A percentile compares a stretch with the other conserved stretches of the same genome.
phyloP scores from a whole-genome alignment of 768 basidiomycete genomes.

The Rossbeevera mucosa region DNA sequence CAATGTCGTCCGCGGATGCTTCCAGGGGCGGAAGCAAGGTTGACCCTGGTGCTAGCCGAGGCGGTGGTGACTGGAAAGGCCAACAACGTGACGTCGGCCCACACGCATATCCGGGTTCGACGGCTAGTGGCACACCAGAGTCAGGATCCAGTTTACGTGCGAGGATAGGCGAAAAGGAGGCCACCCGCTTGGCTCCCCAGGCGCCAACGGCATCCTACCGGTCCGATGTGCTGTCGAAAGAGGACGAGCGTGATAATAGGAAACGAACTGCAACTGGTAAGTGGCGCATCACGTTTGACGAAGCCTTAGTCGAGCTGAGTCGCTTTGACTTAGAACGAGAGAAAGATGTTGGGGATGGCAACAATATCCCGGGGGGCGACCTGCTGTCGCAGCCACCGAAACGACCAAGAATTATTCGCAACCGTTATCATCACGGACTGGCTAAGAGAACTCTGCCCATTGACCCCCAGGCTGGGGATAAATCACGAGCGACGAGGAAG shows the following conservation, averaged over 20 bases:
- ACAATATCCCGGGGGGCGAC: slow-evolving; percentile 35
- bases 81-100: slow-evolving; percentile 33
- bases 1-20: slow-evolving; percentile 54
- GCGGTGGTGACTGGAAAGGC: slow-evolving; percentile 50
- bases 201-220: slow-evolving; percentile 42
- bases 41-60: slow-evolving; percentile 33
- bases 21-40: slow-evolving; percentile 37
- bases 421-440: slow-evolving; percentile 47
- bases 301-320: slow-evolving; percentile 3
- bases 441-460: slow-evolving; percentile 60
- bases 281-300: slow-evolving; percentile 10
- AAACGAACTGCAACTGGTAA: slow-evolving; percentile 70
- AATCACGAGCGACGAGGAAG: slow-evolving; percentile 49
- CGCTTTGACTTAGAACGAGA: slow-evolving; percentile 51
- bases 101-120: slow-evolving; percentile 21
- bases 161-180: slow-evolving; percentile 61
- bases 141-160: slow-evolving; percentile 43
- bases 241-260: slow-evolving; percentile 63
- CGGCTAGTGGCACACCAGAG: slow-evolving; percentile 18
- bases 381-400: slow-evolving; percentile 45
- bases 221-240: slow-evolving; percentile 41
- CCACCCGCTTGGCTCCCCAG: slow-evolving; percentile 36
- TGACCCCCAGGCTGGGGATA: slow-evolving; percentile 58
- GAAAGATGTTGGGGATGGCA: slow-evolving; percentile 44
- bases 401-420: slow-evolving; percentile 55